Percentiles rank a stretch among this genome's conserved stretches.
These are phyloP conservation scores for Solanum corneliomulleri DNA, from an alignment of 257 asterid genomes.

Conservation along the genomic window DNA sequence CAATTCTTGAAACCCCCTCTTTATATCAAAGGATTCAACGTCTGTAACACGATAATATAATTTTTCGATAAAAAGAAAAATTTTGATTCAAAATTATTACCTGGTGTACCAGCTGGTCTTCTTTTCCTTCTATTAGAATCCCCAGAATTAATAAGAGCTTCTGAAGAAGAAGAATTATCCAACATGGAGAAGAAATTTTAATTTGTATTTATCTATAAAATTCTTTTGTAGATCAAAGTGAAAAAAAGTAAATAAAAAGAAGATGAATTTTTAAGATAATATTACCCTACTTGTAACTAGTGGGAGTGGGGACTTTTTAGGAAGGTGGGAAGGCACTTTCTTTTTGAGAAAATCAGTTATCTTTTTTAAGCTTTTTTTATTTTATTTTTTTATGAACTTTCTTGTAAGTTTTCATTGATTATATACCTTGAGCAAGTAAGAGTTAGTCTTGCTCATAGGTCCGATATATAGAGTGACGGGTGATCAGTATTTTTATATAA, in stretches of 20 bases:
- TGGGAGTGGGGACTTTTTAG: not conserved
- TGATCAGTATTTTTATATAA: not conserved
- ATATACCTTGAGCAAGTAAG: constrained; percentile 19
- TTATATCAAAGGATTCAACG: not conserved
- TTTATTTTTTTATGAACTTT: constrained; percentile 9
- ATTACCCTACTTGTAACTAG: not conserved
- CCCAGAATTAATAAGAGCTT: constrained; percentile 2
- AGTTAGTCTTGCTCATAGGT: not conserved
- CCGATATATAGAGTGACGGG: not conserved
- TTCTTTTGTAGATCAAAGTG: not conserved
- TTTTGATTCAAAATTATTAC: not conserved
- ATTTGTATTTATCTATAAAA: not conserved
- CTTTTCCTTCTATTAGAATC: constrained; percentile 9
- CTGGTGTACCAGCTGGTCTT: constrained; percentile 34
- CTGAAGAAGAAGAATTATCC: constrained; percentile 14
- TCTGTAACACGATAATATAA: not conserved
- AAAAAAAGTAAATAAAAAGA: not conserved
- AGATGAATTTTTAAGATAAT: not conserved
- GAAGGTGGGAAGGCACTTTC: constrained; percentile 10
- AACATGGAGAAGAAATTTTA: constrained; percentile 4
- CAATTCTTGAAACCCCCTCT: not conserved
- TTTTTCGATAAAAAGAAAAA: not conserved
- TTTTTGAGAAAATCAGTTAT: constrained; percentile 20
- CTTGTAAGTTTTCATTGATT: constrained; percentile 15
- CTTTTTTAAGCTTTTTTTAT: constrained; percentile 16